Base-by-base conservation (phyloP, 1,139 yeast genomes). In the Saccharomycopsis hybrid region DNA sequence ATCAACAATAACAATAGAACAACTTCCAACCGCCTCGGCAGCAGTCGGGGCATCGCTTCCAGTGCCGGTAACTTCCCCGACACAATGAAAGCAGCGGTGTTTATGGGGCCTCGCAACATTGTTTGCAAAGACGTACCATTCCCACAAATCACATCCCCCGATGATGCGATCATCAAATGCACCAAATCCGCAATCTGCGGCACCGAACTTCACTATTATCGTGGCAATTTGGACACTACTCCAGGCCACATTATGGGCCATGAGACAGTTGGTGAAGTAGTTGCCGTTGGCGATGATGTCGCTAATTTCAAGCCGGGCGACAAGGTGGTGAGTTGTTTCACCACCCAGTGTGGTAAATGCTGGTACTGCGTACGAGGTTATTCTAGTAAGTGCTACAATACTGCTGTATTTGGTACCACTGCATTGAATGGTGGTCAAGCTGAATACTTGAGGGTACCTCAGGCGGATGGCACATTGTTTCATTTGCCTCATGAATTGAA, bases 401-500 rank as follows among this genome's bases (percentile, higher is more conserved):
- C 80, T 44, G 73, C 72, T 55, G 76, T 80, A 1, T 78, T 78
- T 62, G 84, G 84, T 2, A 74, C 78, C 50, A 62, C 68, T 1
- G 76, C 75, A 0, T 67, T 78, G 44, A 76, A 77, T 52, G 84
- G 84, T 0, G 82, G 77, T 1, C 84, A 78, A 59, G 82, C 83
- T 0, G 81, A 78, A 57, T 78, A 71, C 56, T 80, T 79, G 11
- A 62, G 78, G 13, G 72, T 80, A 13, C 86, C 86, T 1, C 69
- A 65, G 54, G 85, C 85, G 3, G 74, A 71, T 43, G 65, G 73
- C 18, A 76, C 81, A 0, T 63, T 80, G 57, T 67, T 71, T 47
- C 70, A 67, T 40, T 67, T 68, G 53, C 80, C 80, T 3, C 18
- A 18, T 18, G 42, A 49, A 24, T 59, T 58, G 0, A 58, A 67